A percentile compares a stretch with the other conserved stretches of the same genome.
Conservation (phyloP, 1,139 yeast genomes). For the Insectozyma bohioensis region DNA sequence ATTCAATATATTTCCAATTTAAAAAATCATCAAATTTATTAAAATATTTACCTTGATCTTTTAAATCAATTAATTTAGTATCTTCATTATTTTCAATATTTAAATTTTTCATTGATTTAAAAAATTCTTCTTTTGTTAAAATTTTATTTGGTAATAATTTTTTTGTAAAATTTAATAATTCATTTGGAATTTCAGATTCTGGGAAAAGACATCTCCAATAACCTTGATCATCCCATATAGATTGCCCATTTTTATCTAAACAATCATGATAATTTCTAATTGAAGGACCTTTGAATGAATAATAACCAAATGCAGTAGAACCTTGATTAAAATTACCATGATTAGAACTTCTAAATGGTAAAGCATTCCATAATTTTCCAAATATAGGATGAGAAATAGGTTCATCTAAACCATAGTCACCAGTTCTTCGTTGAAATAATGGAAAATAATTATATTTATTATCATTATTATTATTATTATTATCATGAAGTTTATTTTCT, state of each 20-base stretch:
- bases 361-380: constrained; percentile 11
- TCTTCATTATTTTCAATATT: constrained; percentile 14
- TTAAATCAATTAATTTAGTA: constrained; percentile 32
- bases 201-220: constrained; percentile 90
- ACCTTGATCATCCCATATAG: constrained; percentile 79
- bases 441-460: constrained; percentile 9
- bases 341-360: constrained; percentile 15
- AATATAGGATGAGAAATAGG: constrained; percentile 9
- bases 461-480: background rate
- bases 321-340: constrained; percentile 15
- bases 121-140: constrained; percentile 53
- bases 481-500: no score
- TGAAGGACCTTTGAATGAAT: constrained; percentile 64
- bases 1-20: constrained; percentile 58
- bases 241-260: constrained; percentile 58
- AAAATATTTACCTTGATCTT: constrained; percentile 47
- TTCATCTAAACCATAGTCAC: constrained; percentile 7
- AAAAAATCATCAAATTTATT: constrained; percentile 62
- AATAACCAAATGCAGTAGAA: constrained; percentile 46
- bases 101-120: constrained; percentile 20
- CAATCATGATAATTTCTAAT: constrained; percentile 62
- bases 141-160: constrained; percentile 27
- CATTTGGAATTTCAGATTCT: constrained; percentile 41
- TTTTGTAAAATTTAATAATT: constrained; percentile 29
- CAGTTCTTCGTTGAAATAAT: constrained; percentile 12